Base-by-base conservation (phyloP, 2,329 filamentous ascomycete species). In the Thielaviopsis musarum region DNA sequence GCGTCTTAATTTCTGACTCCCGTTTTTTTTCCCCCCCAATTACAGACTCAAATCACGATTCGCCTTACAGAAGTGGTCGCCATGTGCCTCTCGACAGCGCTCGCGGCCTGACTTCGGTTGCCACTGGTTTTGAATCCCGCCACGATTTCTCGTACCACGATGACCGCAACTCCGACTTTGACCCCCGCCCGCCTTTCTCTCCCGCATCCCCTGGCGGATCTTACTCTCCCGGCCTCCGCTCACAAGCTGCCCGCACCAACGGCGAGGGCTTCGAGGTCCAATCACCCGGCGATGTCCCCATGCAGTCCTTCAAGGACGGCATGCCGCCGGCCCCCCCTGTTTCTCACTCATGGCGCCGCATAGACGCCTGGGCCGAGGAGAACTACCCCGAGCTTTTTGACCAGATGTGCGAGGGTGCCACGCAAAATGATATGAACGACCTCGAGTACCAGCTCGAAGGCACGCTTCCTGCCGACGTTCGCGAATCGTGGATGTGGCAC, bases 301-400 rank as follows among this genome's bases (percentile, higher is more conserved):
- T 98, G 88, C 93, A 96, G 73, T 87, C 87, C 63, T 98, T 98
- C 73, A 83, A 86, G 67, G 91, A 96, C 65, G 93, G 93, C 59
- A 79, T 89, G 24, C 91, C 93, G 2, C 93, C 93, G 2, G 83
- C 93, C 7, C 93, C 93, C 2, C 90, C 93, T 6, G 84, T 95
- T 48, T 71, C 76, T 55, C 91, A 96, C 73, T 95, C 91, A 15
- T 98, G 93, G 93, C 84, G 80, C 69, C 87, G 91, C 71, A 96
- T 98, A 68, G 91, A 97, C 70, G 78, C 80, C 49, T 98, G 93
- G 93, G 80, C 88, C 59, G 93, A 97, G 67, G 88, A 93, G 63
- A 88, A 97, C 72, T 98, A 96, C 71, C 87, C 88, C 62, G 93
- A 98, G 72, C 81, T 98, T 30, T 93, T 78, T 66, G 93, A 98